Conservation (phyloP, 2,329 filamentous ascomycete species). For the Aspergillus fischeri region DNA sequence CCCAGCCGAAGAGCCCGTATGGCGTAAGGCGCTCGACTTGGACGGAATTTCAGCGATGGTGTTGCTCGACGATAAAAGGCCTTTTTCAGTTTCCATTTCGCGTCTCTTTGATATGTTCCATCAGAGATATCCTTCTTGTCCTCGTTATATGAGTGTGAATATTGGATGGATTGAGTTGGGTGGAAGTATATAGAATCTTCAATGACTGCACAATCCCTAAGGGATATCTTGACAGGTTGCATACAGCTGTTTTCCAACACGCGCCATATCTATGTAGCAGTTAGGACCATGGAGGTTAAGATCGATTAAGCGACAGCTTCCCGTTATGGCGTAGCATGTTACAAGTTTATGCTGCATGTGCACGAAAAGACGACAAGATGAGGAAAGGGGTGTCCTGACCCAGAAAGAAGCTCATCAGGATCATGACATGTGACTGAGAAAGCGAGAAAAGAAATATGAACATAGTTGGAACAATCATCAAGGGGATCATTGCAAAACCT, state of each 20-base stretch:
- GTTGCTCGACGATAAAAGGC: neutral
- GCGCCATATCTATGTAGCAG: neutral
- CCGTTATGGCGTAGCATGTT: constrained; percentile 22
- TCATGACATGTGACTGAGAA: constrained; percentile 15
- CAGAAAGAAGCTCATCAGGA: constrained; percentile 12
- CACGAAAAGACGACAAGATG: constrained; percentile 10
- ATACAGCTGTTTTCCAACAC: neutral
- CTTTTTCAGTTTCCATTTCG: neutral
- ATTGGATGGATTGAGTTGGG: constrained; percentile 5
- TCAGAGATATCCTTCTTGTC: constrained; percentile 16
- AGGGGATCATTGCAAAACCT: constrained; percentile 17
- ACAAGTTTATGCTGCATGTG: constrained; percentile 24
- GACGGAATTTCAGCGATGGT: neutral
- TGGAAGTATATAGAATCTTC: constrained; percentile 1
- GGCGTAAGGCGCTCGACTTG: constrained; percentile 12
- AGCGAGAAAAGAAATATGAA: constrained; percentile 16
- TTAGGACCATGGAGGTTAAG: neutral
- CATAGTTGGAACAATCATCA: constrained; percentile 26
- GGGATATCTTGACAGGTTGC: neutral
- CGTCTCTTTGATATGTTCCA: constrained; percentile 1
- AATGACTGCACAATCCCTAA: neutral
- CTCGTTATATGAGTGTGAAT: constrained; percentile 11
- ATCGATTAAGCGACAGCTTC: constrained; percentile 13
- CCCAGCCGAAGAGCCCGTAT: constrained; percentile 42
- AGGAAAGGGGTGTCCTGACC: constrained; percentile 10